Percentiles rank a stretch among this genome's conserved stretches.
phyloP scores from a whole-genome alignment of 78 protist genomes.

The Guillardia theta region DNA sequence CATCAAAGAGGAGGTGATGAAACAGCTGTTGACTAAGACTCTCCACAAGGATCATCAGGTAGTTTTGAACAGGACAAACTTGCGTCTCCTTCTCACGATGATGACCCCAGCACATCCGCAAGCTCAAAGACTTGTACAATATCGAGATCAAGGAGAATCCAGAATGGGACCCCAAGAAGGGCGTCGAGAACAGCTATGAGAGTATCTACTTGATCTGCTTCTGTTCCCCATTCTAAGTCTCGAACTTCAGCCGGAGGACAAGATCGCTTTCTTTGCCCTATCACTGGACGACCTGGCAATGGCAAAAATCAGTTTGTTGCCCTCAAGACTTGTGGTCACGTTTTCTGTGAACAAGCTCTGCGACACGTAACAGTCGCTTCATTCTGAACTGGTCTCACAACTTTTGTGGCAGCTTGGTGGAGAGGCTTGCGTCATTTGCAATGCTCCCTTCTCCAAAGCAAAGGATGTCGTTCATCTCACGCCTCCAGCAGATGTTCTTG shows the following conservation, averaged over 20 bases:
- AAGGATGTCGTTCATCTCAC: no score
- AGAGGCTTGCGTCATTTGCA: no score
- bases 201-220: background rate
- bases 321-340: background rate
- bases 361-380: no score
- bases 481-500: no score
- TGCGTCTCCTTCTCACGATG: background rate
- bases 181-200: background rate
- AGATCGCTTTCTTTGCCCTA: background rate
- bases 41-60: no score
- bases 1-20: background rate
- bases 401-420: no score
- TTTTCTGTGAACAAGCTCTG: background rate
- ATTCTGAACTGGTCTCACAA: no score
- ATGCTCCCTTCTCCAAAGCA: no score
- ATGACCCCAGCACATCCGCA: slow-evolving; percentile 6
- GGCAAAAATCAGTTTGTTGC: background rate
- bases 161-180: background rate
- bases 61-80: background rate
- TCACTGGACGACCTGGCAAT: background rate
- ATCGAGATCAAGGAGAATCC: background rate
- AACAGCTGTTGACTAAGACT: background rate
- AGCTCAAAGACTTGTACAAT: background rate
- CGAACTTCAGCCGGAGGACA: background rate
- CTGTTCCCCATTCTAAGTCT: background rate